Base-by-base conservation (phyloP, 306 rosid species). In the Quercus rubra region DNA sequence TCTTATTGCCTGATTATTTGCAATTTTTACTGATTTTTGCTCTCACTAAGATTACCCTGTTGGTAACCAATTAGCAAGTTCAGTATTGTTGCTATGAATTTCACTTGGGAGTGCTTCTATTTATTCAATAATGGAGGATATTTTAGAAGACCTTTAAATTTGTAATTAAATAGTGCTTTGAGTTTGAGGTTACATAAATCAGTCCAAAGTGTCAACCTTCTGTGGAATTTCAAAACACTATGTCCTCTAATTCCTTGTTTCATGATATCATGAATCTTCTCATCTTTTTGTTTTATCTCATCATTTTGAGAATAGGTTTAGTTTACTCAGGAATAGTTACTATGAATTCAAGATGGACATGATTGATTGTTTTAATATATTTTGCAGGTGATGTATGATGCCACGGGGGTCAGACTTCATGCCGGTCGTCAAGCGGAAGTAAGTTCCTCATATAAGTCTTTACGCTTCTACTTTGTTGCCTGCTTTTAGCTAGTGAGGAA, bases 341-440 rank as follows among this genome's bases (percentile, higher is more conserved):
- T 70, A 8, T 41, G 5, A 41, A 28, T 52, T 35, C 76, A 70
- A 75, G 59, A 74, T 72, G 73, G 31, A 41, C 20, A 75, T 81
- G 72, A 41, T 83, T 73, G 63, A 15, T 35, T 43, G 28, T 56
- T 77, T 43, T 73, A 33, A 21, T 18, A 78, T 67, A 4, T 75
- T 75, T 80, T 85, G 68, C 86, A 92, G 97, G 98, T 94, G 55
- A 94, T 94, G 98, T 94, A 92, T 80, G 98, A 94, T 87, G 97
- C 98, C 69, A 55, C 99, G 3, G 99, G 99, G 54, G 97, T 95
- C 71, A 91, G 99, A 85, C 96, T 91, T 81, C 99, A 95, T 83
- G 99, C 99, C 3, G 94, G 98, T 81, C 95, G 90, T 20, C 99
- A 95, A 78, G 99, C 99, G 27, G 99, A 91, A 88, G 99, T 95